Evolutionary conservation across 129 eudicot genomes (phyloP).

Genomic region (Dittrichia graveolens): DNA sequence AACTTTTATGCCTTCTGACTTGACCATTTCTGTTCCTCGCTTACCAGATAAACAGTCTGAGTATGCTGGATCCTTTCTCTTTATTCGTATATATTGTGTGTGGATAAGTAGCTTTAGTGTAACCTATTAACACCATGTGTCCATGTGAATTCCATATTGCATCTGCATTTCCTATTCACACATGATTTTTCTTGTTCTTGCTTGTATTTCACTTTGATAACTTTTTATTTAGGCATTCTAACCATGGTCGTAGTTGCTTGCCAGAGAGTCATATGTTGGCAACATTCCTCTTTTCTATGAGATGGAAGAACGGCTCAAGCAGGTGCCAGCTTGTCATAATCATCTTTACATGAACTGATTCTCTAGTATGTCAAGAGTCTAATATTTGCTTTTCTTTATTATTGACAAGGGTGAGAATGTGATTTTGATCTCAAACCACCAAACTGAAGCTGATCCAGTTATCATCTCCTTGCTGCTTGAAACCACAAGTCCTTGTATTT

Average conservation of each 20-base stretch:
- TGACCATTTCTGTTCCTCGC: too few species aligned
- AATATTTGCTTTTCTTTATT: constrained; percentile 24
- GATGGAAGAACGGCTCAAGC: constrained; percentile 76
- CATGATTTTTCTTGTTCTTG: too few species aligned
- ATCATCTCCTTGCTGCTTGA: constrained; percentile 83
- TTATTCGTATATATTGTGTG: too few species aligned
- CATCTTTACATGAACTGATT: background rate
- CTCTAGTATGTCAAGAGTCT: constrained; percentile 20
- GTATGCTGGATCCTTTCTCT: too few species aligned
- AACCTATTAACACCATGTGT: too few species aligned
- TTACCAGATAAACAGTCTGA: too few species aligned
- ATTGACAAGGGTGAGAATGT: constrained; percentile 76
- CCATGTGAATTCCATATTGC: too few species aligned
- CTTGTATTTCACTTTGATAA: background rate
- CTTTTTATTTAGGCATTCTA: constrained; percentile 11
- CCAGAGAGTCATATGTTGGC: constrained; percentile 88
- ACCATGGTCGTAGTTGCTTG: constrained; percentile 7
- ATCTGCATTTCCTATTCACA: background rate
- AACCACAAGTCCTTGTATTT: constrained; percentile 65
- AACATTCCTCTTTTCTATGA: constrained; percentile 63
- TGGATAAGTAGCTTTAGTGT: too few species aligned
- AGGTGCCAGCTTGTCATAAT: constrained; percentile 42
- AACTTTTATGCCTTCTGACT: too few species aligned
- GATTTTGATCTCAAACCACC: constrained; percentile 92
- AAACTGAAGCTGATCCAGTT: constrained; percentile 98